phyloP scores from a whole-genome alignment of 495 filamentous ascomycete species.

The Penicillium egyptiacum region DNA sequence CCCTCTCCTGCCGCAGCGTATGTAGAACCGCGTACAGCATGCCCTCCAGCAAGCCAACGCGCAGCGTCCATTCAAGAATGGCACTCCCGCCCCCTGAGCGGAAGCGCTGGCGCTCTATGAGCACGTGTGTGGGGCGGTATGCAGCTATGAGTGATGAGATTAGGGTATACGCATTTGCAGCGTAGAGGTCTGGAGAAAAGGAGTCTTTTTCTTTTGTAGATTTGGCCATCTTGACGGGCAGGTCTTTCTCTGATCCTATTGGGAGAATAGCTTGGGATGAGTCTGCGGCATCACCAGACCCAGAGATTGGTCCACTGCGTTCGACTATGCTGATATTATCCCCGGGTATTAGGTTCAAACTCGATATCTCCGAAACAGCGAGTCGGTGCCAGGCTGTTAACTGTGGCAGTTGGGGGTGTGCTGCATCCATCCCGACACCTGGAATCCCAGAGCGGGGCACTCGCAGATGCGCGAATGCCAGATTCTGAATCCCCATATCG shows the following conservation, averaged over 20 bases:
- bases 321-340: not conserved
- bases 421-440: not conserved
- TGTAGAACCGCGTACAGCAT: slow-evolving; percentile 81
- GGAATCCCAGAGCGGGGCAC: slow-evolving; percentile 14
- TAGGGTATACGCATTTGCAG: slow-evolving; percentile 61
- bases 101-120: slow-evolving; percentile 90
- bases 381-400: slow-evolving; percentile 43
- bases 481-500: slow-evolving; percentile 84
- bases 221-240: not conserved
- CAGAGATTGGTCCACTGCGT: not conserved
- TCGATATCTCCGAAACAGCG: slow-evolving; percentile 27
- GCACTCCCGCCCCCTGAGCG: slow-evolving; percentile 62
- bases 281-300: not conserved
- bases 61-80: slow-evolving; percentile 85
- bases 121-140: slow-evolving; percentile 64
- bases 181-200: slow-evolving; percentile 59
- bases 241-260: not conserved
- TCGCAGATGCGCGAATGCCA: slow-evolving; percentile 61
- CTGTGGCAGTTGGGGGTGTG: not conserved
- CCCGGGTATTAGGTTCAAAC: slow-evolving; percentile 7
- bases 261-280: not conserved
- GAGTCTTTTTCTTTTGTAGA: slow-evolving; percentile 32
- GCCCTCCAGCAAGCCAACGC: slow-evolving; percentile 85
- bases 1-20: slow-evolving; percentile 49
- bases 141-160: slow-evolving; percentile 48